phyloP scores from a whole-genome alignment of 345 rosid genomes.

The Syzygium jambos region DNA sequence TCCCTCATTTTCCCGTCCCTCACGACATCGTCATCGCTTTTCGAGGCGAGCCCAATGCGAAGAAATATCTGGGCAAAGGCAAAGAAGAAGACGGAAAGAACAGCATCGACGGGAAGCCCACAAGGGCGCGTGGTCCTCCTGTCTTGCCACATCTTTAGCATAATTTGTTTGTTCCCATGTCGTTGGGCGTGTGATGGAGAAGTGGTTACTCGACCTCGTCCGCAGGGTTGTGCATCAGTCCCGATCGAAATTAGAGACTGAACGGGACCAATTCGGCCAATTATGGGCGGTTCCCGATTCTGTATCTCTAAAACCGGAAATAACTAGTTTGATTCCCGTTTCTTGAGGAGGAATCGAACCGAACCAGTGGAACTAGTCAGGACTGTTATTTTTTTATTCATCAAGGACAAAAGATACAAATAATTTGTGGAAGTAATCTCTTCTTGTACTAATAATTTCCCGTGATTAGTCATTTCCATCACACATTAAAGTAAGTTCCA shows the following conservation, averaged over 20 bases:
- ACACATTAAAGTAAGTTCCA: too few relatives aligned
- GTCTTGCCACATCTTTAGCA: not conserved
- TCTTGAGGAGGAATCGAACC: accelerated
- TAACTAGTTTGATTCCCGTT: not conserved
- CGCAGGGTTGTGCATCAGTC: not conserved
- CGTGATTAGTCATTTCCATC: not conserved
- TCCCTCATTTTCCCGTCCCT: not conserved
- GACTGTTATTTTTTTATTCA: not conserved
- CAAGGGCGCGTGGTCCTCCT: accelerated
- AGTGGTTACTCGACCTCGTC: not conserved
- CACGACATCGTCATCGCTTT: not conserved
- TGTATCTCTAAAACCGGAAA: not conserved
- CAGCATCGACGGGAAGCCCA: not conserved
- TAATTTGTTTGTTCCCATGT: not conserved
- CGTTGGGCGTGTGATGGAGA: not conserved
- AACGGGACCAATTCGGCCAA: too few relatives aligned
- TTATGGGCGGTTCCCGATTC: not conserved
- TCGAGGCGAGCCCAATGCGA: not conserved
- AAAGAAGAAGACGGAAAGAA: not conserved
- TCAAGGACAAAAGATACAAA: not conserved
- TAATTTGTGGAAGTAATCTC: not conserved
- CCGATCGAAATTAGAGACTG: too few relatives aligned
- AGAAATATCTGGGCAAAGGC: not conserved
- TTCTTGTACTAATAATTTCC: not conserved
- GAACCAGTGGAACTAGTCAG: not conserved